phyloP scores from a whole-genome alignment of 371 early-diverging fungal species.

The Blakeslea trispora region DNA sequence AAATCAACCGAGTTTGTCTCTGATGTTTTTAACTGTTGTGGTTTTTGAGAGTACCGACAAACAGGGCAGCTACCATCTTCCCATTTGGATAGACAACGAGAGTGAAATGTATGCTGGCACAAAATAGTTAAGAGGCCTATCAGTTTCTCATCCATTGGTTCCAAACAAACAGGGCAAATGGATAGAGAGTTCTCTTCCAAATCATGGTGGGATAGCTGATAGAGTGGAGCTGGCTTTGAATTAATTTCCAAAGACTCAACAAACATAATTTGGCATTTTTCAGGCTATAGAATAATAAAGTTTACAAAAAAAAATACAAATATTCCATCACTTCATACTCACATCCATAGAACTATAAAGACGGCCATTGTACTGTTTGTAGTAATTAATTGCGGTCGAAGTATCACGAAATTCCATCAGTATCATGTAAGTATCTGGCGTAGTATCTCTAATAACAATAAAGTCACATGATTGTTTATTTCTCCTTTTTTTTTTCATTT shows the following conservation, averaged over 20 bases:
- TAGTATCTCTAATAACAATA: conserved; percentile 53
- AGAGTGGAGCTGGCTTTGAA: conserved; percentile 55
- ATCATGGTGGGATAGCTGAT: conserved; percentile 31
- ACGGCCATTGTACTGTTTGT: conserved; percentile 72
- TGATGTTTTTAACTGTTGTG: neutral
- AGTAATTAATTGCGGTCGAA: conserved; percentile 65
- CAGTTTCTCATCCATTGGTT: conserved; percentile 81
- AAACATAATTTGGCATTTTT: conserved; percentile 74
- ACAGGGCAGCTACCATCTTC: conserved; percentile 91
- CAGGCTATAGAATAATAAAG: conserved; percentile 47
- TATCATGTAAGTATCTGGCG: conserved; percentile 81
- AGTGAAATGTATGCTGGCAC: conserved; percentile 96
- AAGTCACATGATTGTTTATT: neutral
- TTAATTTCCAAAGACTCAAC: conserved; percentile 66
- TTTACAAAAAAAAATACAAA: conserved; percentile 8
- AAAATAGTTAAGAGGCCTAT: conserved; percentile 88
- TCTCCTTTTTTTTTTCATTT: neutral
- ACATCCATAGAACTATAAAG: conserved; percentile 82
- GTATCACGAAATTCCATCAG: conserved; percentile 70
- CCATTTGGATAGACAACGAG: conserved; percentile 88
- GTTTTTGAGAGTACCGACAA: conserved; percentile 80
- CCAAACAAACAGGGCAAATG: conserved; percentile 93
- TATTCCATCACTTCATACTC: conserved; percentile 2
- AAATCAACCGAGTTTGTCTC: neutral
- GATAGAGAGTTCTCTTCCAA: conserved; percentile 63